Base-by-base conservation (phyloP, 78 protist genomes). In the Dictyostelium purpureum region DNA sequence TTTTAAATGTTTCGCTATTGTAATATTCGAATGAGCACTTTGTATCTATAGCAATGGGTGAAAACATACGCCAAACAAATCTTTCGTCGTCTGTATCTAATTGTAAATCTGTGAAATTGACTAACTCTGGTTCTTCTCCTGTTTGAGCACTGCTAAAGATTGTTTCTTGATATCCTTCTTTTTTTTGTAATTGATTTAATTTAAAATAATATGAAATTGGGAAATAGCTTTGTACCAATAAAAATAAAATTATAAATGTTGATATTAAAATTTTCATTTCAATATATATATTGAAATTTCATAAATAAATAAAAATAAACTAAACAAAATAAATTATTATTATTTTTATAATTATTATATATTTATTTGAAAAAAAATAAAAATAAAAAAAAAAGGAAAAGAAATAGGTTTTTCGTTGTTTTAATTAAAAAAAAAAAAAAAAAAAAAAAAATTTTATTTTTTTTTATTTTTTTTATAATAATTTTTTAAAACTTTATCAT, bases 11-110 rank as follows among this genome's bases (percentile, higher is more conserved):
- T n/a, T n/a, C 40, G 18, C 7, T 9, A 43, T 16, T 77, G 37
- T 67, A 67, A 21, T 19, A 67, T 26, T 76, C 65, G 1, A 26
- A 43, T 11, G 40, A 28, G 28, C 90, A 82, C 54, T 69, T 82
- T 11, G 52, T 45, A 7, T 82, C 74, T 16, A 70, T 47, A 26
- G 90, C 69, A 0, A 59, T 82, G 4, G 90, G 90, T 70, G 90
- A 82, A 42, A 82, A 82, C 90, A 82, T 82, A 82, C 90, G 90
- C 90, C 90, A 82, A 26, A 18, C 40, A 63, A 70, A 82, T 66
- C 90, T 40, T 54, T 82, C 90, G 90, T 82, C 90, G 90, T 82
- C 74, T 49, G 6, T 6, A 52, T 45, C 45, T 43, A 82, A 52
- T 16, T 67, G 11, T 70, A 26, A 42, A 7, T 67, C 73, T 10